Percentiles rank a stretch among this genome's conserved stretches.
Conservation (phyloP, 768 basidiomycete genomes). For the Tylopilus subfusipes region DNA sequence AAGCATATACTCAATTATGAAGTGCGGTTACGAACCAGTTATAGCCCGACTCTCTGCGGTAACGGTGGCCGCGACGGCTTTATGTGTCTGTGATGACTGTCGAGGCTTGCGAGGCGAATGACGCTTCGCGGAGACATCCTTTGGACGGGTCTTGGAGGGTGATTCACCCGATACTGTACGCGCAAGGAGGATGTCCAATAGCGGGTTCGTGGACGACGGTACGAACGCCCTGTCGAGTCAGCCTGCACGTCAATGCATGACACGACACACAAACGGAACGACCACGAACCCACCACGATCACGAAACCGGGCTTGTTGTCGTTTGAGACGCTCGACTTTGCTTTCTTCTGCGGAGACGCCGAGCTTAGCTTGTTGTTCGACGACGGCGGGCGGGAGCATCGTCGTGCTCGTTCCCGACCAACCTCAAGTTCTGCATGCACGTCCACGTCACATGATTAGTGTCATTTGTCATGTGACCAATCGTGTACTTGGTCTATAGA, state of each 20-base stretch:
- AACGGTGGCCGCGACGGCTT: not conserved
- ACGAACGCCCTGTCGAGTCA: constrained; percentile 46
- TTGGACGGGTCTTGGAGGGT: constrained; percentile 33
- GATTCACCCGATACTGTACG: constrained; percentile 47
- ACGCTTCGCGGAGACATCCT: not conserved
- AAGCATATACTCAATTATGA: not conserved
- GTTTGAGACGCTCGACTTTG: constrained; percentile 53
- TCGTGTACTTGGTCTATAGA: not conserved
- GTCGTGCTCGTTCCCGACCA: not conserved
- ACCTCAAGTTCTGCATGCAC: too few species aligned
- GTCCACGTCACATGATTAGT: not conserved
- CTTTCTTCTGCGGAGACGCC: constrained; percentile 52
- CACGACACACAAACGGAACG: not conserved
- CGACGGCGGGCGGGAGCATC: constrained; percentile 12
- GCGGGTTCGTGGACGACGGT: constrained; percentile 46
- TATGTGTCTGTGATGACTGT: constrained; percentile 1
- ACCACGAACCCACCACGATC: constrained; percentile 60
- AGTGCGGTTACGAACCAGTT: constrained; percentile 12
- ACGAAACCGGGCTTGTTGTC: constrained; percentile 64
- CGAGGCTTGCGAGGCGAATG: not conserved
- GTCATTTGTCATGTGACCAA: not conserved
- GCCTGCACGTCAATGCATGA: not conserved
- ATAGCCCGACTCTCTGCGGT: not conserved
- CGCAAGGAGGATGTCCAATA: constrained; percentile 52
- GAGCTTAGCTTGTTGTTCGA: constrained; percentile 22